A percentile compares a stretch with the other conserved stretches of the same genome.
phyloP scores from a whole-genome alignment of 2,329 filamentous ascomycete species.

The Fusarium buxicola region DNA sequence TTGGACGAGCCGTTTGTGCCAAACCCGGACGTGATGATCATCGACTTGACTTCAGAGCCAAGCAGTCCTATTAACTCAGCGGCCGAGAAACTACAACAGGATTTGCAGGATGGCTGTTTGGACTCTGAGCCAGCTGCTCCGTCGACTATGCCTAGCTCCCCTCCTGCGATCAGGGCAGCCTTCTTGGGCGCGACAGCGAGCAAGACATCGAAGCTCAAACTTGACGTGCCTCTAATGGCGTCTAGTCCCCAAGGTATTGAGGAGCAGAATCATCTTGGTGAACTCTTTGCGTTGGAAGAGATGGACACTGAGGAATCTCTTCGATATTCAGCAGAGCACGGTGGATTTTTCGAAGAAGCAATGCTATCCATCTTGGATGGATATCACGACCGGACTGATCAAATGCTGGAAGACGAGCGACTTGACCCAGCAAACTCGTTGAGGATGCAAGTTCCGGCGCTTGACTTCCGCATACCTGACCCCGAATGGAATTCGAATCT shows the following conservation, averaged over 20 bases:
- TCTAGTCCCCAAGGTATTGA: conserved; percentile 24
- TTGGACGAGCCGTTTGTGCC: conserved; percentile 38
- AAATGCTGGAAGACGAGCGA: conserved; percentile 46
- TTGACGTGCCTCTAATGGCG: conserved; percentile 42
- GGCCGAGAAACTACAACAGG: conserved; percentile 18
- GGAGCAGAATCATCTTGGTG: not conserved
- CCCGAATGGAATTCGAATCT: conserved; percentile 40
- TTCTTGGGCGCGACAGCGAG: not conserved
- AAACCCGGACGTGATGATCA: conserved; percentile 19
- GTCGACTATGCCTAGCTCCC: conserved; percentile 28
- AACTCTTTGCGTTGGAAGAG: not conserved
- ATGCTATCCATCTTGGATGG: conserved; percentile 39
- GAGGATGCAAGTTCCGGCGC: conserved; percentile 45
- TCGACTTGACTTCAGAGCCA: conserved; percentile 50
- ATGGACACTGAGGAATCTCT: not conserved
- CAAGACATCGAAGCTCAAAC: conserved; percentile 17
- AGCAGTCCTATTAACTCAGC: conserved; percentile 35
- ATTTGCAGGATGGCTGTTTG: conserved; percentile 16
- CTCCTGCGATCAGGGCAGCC: conserved; percentile 2
- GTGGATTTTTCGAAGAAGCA: conserved; percentile 40
- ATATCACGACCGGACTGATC: conserved; percentile 16
- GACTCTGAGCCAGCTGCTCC: conserved; percentile 36
- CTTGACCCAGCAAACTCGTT: conserved; percentile 43
- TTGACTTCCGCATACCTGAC: conserved; percentile 43
- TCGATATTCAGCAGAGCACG: not conserved